These are phyloP conservation scores for Pseudocercospora fuligena DNA, from an alignment of 2,329 filamentous ascomycete genomes.

Conservation along the genomic window DNA sequence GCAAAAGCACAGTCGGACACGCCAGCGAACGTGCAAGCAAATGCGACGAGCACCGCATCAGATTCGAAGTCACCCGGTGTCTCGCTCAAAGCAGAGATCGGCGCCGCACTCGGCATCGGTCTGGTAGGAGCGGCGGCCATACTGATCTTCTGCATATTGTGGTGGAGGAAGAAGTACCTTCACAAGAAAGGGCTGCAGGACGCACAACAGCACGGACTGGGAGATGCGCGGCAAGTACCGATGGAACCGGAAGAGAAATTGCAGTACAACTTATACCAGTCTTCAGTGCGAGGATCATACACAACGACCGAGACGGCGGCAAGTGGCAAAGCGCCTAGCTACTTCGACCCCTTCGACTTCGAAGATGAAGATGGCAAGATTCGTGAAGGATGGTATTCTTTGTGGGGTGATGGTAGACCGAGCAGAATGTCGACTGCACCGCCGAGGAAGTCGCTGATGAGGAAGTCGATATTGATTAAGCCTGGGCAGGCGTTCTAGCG, in stretches of 20 bases:
- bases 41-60: not conserved
- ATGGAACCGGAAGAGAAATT: not conserved
- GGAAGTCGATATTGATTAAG: not conserved
- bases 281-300: not conserved
- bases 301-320: not conserved
- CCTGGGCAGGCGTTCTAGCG: not conserved
- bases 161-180: not conserved
- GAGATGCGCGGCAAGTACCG: not conserved
- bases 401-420: not conserved
- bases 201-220: not conserved
- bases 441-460: not conserved
- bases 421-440: not conserved
- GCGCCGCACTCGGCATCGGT: not conserved
- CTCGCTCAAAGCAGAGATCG: not conserved
- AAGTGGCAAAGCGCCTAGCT: slow-evolving; percentile 5
- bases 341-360: slow-evolving; percentile 7
- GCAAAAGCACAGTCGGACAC: not conserved
- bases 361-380: slow-evolving; percentile 1
- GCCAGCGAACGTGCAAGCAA: not conserved
- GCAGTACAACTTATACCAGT: slow-evolving; percentile 4
- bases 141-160: not conserved
- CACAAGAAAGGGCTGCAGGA: not conserved
- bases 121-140: not conserved
- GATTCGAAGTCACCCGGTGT: not conserved
- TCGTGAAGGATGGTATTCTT: slow-evolving; percentile 4